These are phyloP conservation scores for Pseudogymnoascus sp. DNA, from an alignment of 2,329 filamentous ascomycete genomes.

Conservation along the genomic window DNA sequence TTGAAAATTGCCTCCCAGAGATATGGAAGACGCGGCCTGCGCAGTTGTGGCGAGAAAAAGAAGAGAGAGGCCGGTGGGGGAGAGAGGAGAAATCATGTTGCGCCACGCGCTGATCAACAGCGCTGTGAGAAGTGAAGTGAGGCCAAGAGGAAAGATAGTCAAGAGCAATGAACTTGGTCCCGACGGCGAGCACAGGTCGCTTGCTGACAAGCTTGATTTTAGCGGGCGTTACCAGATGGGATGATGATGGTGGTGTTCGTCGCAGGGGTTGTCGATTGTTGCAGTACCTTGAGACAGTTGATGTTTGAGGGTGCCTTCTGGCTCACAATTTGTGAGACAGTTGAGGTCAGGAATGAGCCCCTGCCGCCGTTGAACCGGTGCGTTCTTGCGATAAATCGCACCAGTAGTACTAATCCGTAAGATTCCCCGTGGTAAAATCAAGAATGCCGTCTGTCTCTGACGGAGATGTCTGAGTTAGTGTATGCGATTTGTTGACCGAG, in stretches of 20 bases:
- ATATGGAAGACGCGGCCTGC: neutral
- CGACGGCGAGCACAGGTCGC: neutral
- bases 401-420: neutral
- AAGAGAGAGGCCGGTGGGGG: neutral
- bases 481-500: neutral
- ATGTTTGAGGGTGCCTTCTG: slow-evolving; percentile 1
- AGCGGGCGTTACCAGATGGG: neutral
- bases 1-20: slow-evolving; percentile 14
- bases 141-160: neutral
- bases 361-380: neutral
- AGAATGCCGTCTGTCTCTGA: neutral
- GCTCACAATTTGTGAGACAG: slow-evolving; percentile 2
- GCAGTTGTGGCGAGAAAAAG: neutral
- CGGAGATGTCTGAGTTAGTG: neutral
- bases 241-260: slow-evolving; percentile 3
- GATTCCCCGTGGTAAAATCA: neutral
- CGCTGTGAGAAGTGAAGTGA: slow-evolving; percentile 1
- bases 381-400: neutral
- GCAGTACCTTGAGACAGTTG: neutral
- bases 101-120: slow-evolving; percentile 2
- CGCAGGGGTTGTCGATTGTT: neutral
- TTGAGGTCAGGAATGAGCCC: neutral
- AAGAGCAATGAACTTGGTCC: neutral
- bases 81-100: neutral
- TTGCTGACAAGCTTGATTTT: slow-evolving; percentile 7